Evolutionary conservation across 352 stramenopile species (phyloP).

Genomic region (Phytophthora megakarya): DNA sequence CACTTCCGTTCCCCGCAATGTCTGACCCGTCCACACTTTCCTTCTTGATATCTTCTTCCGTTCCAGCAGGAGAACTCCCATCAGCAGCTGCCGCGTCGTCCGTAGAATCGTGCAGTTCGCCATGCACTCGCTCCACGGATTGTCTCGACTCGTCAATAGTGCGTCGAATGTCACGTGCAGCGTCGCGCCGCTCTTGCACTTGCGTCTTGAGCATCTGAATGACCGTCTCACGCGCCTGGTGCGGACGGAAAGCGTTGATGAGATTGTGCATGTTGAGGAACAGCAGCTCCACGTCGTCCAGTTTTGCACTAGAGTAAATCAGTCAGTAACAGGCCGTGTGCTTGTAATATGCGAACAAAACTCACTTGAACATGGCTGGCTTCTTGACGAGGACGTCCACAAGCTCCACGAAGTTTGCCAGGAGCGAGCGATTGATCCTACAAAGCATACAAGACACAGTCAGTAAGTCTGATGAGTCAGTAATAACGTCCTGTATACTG

Average conservation of each 20-base stretch:
- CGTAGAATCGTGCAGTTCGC: slow-evolving; percentile 55
- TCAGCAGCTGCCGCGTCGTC: slow-evolving; percentile 45
- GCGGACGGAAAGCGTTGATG: slow-evolving; percentile 87
- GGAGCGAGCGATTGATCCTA: slow-evolving; percentile 83
- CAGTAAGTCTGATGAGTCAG: background rate
- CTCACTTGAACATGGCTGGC: slow-evolving; percentile 81
- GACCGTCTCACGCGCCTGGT: slow-evolving; percentile 84
- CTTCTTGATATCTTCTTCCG: slow-evolving; percentile 58
- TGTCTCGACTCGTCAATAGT: slow-evolving; percentile 72
- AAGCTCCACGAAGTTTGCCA: slow-evolving; percentile 85
- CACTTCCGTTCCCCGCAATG: slow-evolving; percentile 11
- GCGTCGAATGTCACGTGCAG: slow-evolving; percentile 71
- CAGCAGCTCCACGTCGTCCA: slow-evolving; percentile 84
- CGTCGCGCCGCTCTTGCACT: slow-evolving; percentile 77
- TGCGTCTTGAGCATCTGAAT: slow-evolving; percentile 84
- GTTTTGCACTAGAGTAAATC: slow-evolving; percentile 61
- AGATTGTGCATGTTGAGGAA: slow-evolving; percentile 92
- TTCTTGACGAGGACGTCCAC: slow-evolving; percentile 84
- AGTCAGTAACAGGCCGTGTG: slow-evolving; percentile 3
- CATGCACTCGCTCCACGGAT: slow-evolving; percentile 65
- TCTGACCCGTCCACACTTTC: slow-evolving; percentile 39
- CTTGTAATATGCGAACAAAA: background rate
- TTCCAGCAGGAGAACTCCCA: slow-evolving; percentile 11
- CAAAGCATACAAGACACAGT: background rate
- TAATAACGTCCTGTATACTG: background rate